Base-by-base conservation (phyloP, 352 stramenopile species). In the Pythium myriotylum region DNA sequence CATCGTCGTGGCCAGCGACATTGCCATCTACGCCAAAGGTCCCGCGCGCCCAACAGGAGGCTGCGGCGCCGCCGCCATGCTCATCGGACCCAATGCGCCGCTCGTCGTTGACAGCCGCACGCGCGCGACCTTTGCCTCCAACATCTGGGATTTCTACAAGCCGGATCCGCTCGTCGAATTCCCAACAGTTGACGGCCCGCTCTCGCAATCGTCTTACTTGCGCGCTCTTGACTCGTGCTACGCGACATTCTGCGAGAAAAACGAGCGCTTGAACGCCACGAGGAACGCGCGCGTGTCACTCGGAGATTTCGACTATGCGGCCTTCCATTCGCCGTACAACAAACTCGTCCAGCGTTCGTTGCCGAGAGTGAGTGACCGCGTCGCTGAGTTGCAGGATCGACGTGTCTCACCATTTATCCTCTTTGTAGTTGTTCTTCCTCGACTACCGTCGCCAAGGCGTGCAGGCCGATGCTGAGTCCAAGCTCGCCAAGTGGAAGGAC, bases 111-210 rank as follows among this genome's bases (percentile, higher is more conserved):
- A 98, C 71, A 84, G 82, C 52, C 72, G 74, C 33, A 90, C 94
- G 26, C 88, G 96, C 47, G 79, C 93, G 16, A 98, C 96, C 9
- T 88, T 98, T 70, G 86, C 96, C 10, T 78, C 77, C 13, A 85
- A 99, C 70, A 86, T 97, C 2, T 99, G 96, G 92, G 97, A 99
- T 74, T 99, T 99, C 70, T 99, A 98, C 81, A 99, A 99, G 76
- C 96, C 97, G 13, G 70, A 93, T 45, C 79, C 77, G 13, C 62
- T 46, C 39, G 91, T 87, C 39, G 97, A 99, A 74, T 99, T 99
- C 86, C 94, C 97, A 22, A 89, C 79, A 1, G 97, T 99, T 24
- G 94, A 99, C 69, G 97, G 97, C 50, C 79, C 81, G 35, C 75
- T 98, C 48, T 98, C 91, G 59, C 96, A 98, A 68, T 74, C 86